These are phyloP conservation scores for Crataegus laevigata DNA, from an alignment of 306 rosid genomes.

Conservation along the genomic window DNA sequence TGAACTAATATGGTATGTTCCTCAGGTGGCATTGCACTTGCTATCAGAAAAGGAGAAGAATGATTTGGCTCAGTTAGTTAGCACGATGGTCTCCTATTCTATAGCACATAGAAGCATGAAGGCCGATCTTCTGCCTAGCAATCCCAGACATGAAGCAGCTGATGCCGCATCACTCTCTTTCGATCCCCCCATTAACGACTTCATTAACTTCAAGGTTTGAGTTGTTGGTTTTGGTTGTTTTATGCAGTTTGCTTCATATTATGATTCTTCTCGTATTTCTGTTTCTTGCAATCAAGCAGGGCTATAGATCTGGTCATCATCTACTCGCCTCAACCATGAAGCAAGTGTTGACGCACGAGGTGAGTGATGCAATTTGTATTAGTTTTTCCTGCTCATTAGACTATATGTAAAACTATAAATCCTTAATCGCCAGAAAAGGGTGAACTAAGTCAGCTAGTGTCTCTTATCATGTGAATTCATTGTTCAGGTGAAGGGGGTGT, in stretches of 20 bases:
- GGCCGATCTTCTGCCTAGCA: constrained; percentile 33
- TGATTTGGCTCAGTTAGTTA: constrained; percentile 61
- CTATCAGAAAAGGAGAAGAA: constrained; percentile 75
- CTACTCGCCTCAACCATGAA: constrained; percentile 72
- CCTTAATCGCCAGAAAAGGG: neutral
- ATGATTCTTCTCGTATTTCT: constrained; percentile 6
- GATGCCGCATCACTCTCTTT: constrained; percentile 48
- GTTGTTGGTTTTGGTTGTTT: constrained; percentile 17
- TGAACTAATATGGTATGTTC: constrained; percentile 19
- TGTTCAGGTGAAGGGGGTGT: neutral
- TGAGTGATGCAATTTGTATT: constrained; percentile 27
- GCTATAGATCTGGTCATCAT: constrained; percentile 51
- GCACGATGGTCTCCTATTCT: constrained; percentile 74
- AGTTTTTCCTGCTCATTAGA: neutral
- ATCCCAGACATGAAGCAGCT: constrained; percentile 39
- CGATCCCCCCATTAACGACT: constrained; percentile 64
- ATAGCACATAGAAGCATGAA: constrained; percentile 57
- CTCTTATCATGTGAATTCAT: neutral
- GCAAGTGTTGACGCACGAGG: constrained; percentile 83
- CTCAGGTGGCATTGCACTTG: constrained; percentile 65
- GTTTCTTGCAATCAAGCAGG: constrained; percentile 45
- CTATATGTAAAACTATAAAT: neutral
- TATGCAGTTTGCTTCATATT: constrained; percentile 5
- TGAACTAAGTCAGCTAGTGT: neutral
- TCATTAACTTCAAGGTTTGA: constrained; percentile 70